phyloP scores from a whole-genome alignment of 768 basidiomycete species.

The Lentinula sp. region DNA sequence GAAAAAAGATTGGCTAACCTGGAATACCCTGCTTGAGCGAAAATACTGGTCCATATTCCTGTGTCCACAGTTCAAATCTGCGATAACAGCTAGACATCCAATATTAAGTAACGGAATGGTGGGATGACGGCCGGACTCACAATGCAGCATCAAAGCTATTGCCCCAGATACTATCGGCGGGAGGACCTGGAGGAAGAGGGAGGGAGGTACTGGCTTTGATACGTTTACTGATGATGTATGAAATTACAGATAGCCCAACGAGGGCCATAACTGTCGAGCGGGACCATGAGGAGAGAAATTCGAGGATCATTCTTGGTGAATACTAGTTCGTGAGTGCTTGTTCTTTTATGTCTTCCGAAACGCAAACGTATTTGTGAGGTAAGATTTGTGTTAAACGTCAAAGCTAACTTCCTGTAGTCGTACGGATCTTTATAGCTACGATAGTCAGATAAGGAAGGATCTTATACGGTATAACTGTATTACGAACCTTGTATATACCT shows the following conservation, averaged over 20 bases:
- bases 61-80: slow-evolving; percentile 53
- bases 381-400: background rate
- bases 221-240: background rate
- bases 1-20: background rate
- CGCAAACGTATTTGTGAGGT: background rate
- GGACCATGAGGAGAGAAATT: background rate
- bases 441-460: background rate
- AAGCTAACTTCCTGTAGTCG: background rate
- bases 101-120: background rate
- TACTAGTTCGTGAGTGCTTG: background rate
- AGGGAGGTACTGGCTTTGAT: slow-evolving; percentile 1
- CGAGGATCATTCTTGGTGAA: background rate
- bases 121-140: slow-evolving; percentile 18
- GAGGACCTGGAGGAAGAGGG: slow-evolving; percentile 39
- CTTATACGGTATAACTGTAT: background rate
- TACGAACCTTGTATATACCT: background rate
- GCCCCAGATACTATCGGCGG: slow-evolving; percentile 33
- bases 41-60: slow-evolving; percentile 57
- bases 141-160: slow-evolving; percentile 29
- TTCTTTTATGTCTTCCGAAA: background rate
- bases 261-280: background rate
- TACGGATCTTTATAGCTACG: background rate
- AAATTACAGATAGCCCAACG: background rate
- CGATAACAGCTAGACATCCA: slow-evolving; percentile 32
- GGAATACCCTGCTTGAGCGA: slow-evolving; percentile 43